Evolutionary conservation across 352 stramenopile species (phyloP), one percentile per base, ranked within the genome.

Genomic region (Sclerospora graminicola): DNA sequence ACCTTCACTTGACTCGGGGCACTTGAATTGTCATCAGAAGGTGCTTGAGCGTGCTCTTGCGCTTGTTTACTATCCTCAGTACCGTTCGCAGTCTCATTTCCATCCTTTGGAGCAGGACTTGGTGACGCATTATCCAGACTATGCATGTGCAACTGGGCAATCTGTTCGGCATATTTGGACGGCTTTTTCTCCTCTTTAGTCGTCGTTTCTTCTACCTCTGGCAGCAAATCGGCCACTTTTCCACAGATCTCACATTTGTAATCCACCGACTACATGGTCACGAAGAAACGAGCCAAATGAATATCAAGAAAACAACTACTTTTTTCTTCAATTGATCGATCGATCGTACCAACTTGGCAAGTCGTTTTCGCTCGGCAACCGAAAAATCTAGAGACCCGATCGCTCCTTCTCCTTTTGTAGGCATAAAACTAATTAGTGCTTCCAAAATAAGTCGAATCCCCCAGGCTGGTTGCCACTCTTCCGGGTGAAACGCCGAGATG

Each of bases 361-460:
- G 54, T 21, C 58, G 51, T 11, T 65, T 72, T 1, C 80, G 64
- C 39, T 89, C 76, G 8, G 83, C 67, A 14, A 72, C 54, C 10
- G 74, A 60, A 45, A 84, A 91, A 31, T 91, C 78, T 18, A 94
- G 57, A 1, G 79, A 74, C 7, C 82, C 82, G 40, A 94, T 91
- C 3, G 82, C 82, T 8, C 82, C 82, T 38, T 89, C 79, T 23
- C 77, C 77, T 47, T 89, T 88, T 2, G 79, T 88, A 8, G 94
- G 95, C 52, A 99, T 92, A 60, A 99, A 99, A 57, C 82, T 97
- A 51, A 98, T 98, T 0, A 99, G 65, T 29, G 96, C 96, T 57
- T 98, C 94, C 23, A 99, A 63, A 53, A 99, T 99, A 5, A 98
- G 65, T 15, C 96, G 86, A 27, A 99, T 91, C 33, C 77, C 77